A percentile compares a stretch with the other conserved stretches of the same genome.
phyloP scores from a whole-genome alignment of 2,329 filamentous ascomycete genomes.

The Ascocoryne sarcoides region DNA sequence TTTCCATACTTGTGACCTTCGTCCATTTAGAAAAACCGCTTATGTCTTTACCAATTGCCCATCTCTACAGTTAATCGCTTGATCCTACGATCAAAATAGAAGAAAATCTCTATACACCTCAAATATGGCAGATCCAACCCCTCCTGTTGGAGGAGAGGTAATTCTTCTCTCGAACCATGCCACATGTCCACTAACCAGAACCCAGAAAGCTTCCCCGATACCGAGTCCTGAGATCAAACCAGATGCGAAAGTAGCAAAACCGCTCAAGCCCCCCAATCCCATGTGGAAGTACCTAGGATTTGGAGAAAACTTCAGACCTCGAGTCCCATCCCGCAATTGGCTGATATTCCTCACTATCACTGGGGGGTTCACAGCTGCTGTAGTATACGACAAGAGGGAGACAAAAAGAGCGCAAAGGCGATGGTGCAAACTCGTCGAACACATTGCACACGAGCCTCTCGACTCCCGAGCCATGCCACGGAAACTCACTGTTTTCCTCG shows the following conservation, averaged over 20 bases:
- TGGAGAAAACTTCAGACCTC: constrained; percentile 65
- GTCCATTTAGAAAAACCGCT: too few species aligned
- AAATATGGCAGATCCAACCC: background rate
- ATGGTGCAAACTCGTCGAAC: constrained; percentile 79
- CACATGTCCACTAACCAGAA: background rate
- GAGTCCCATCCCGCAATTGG: constrained; percentile 93
- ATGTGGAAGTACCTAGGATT: constrained; percentile 75
- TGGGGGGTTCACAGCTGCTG: constrained; percentile 65
- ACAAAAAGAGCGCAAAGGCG: constrained; percentile 77
- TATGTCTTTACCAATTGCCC: too few species aligned
- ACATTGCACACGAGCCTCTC: constrained; percentile 72
- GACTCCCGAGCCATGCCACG: constrained; percentile 64
- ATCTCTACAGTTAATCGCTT: too few species aligned
- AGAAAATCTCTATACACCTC: background rate
- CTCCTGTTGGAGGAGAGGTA: background rate
- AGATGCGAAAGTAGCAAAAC: constrained; percentile 32
- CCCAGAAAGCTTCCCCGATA: constrained; percentile 26
- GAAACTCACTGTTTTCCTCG: constrained; percentile 77
- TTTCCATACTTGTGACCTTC: too few species aligned
- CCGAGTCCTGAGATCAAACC: constrained; percentile 29
- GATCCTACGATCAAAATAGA: too few species aligned
- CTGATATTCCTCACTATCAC: constrained; percentile 84
- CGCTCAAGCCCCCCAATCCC: constrained; percentile 51
- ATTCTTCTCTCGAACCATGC: background rate
- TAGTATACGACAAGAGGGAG: constrained; percentile 88